Evolutionary conservation across 495 filamentous ascomycete species (phyloP), one percentile per base, ranked within the genome.

Genomic region (Lindgomyces ingoldianus): DNA sequence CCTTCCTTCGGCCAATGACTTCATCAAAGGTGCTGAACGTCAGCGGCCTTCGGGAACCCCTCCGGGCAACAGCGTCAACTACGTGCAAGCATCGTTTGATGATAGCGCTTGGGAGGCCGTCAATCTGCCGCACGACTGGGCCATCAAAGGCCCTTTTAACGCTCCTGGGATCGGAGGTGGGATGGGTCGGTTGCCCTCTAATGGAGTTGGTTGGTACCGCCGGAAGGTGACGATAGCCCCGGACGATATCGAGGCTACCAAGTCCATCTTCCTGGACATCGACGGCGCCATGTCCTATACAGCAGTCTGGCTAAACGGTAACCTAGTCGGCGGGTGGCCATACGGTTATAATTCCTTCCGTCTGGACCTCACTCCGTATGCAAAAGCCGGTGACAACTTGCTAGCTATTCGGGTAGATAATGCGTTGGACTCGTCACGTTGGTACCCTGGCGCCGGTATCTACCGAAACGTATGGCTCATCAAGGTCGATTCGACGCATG

Each of bases 101-200:
- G 77, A 79, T 53, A 73, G 64, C 47, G 18, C 53, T 4, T 79
- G 77, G 77, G 75, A 77, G 52, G 36, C 52, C 0, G 60, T 79
- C 11, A 67, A 71, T 51, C 60, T 78, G 21, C 77, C 76, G 2
- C 80, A 83, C 61, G 81, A 83, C 65, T 83, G 78, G 81, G 81
- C 79, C 30, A 75, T 81, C 52, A 77, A 79, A 24, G 1, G 63
- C 16, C 47, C 63, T 6, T 67, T 67, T 25, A 29, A 57, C 21
- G 52, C 47, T 8, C 68, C 82, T 3, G 74, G 74, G 4, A 81
- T 82, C 64, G 81, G 80, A 45, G 84, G 80, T 10, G 77, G 79
- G 11, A 86, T 82, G 76, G 87, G 84, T 3, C 74, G 87, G 0
- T 72, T 90, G 25, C 63, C 63, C 80, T 65, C 66, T 6, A 73